phyloP scores from a whole-genome alignment of 2,329 filamentous ascomycete species.

The Phyllosticta citrichinensis region DNA sequence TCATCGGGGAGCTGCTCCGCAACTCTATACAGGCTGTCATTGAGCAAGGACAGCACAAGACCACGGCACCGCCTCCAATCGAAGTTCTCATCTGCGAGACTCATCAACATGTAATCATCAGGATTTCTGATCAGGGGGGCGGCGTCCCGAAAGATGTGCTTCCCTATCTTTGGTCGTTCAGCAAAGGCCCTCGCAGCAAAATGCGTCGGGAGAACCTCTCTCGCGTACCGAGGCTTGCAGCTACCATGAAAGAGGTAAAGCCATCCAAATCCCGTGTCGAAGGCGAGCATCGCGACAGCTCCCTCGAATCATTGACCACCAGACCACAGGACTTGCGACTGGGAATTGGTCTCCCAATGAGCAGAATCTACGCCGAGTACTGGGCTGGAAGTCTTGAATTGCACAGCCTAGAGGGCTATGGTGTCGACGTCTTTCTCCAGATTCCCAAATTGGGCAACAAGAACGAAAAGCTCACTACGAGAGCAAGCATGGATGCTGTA shows the following conservation, averaged over 20 bases:
- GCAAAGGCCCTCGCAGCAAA: conserved; percentile 74
- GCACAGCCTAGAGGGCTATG: conserved; percentile 90
- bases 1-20: conserved; percentile 85
- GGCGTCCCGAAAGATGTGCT: conserved; percentile 78
- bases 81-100: conserved; percentile 93
- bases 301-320: conserved; percentile 68
- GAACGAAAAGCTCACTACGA: conserved; percentile 75
- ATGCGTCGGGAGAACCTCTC: conserved; percentile 74
- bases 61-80: conserved; percentile 62
- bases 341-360: conserved; percentile 89
- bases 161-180: conserved; percentile 93
- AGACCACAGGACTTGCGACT: conserved; percentile 78
- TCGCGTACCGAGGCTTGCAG: conserved; percentile 82
- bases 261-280: conserved; percentile 21
- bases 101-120: conserved; percentile 87
- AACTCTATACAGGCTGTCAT: conserved; percentile 92
- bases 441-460: conserved; percentile 96
- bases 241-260: conserved; percentile 79
- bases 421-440: conserved; percentile 89
- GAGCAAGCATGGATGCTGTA: conserved; percentile 43
- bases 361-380: conserved; percentile 91
- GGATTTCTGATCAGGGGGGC: conserved; percentile 90
- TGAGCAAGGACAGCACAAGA: conserved; percentile 51
- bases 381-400: conserved; percentile 90
- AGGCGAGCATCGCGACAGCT: conserved; percentile 39